Conservation (phyloP, 1,139 yeast genomes). For the Debaryomyces fabryi region DNA sequence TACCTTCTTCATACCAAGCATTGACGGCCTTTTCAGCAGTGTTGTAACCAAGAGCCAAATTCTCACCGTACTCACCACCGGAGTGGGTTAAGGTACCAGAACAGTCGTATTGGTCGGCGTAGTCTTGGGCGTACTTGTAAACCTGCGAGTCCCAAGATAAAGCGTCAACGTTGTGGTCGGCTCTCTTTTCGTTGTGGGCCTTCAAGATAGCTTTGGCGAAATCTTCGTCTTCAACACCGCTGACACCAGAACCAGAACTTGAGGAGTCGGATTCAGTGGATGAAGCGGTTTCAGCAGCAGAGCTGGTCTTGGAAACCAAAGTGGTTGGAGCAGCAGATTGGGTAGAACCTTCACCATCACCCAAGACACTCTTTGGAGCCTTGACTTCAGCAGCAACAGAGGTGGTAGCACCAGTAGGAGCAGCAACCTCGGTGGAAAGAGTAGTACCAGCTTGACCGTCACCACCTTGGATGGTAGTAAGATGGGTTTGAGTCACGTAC, state of each 20-base stretch:
- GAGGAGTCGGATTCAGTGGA: slow-evolving; percentile 10
- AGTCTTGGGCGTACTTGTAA: slow-evolving; percentile 51
- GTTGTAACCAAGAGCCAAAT: slow-evolving; percentile 75
- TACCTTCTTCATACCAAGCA: slow-evolving; percentile 84
- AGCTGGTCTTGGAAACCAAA: slow-evolving; percentile 7
- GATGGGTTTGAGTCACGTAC: slow-evolving; percentile 21
- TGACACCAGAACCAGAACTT: slow-evolving; percentile 18
- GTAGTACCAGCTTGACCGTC: slow-evolving; percentile 14
- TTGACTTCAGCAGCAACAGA: slow-evolving; percentile 9
- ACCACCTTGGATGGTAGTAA: slow-evolving; percentile 19
- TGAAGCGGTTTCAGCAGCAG: slow-evolving; percentile 9
- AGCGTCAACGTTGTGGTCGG: slow-evolving; percentile 60
- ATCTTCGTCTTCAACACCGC: slow-evolving; percentile 25
- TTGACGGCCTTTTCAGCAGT: slow-evolving; percentile 59
- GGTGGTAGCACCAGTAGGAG: slow-evolving; percentile 10
- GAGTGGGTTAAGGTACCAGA: slow-evolving; percentile 71
- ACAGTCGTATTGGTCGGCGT: slow-evolving; percentile 73
- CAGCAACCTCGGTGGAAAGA: slow-evolving; percentile 9
- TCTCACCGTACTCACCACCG: slow-evolving; percentile 83
- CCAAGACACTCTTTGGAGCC: slow-evolving; percentile 1
- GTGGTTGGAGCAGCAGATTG: slow-evolving; percentile 10
- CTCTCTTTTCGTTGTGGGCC: slow-evolving; percentile 71
- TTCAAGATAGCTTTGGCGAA: slow-evolving; percentile 45
- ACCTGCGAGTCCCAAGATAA: slow-evolving; percentile 58
- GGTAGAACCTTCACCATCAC: not conserved